These are phyloP conservation scores for Entophlyctis luteolus DNA, from an alignment of 192 early-diverging fungal genomes.

Conservation along the genomic window DNA sequence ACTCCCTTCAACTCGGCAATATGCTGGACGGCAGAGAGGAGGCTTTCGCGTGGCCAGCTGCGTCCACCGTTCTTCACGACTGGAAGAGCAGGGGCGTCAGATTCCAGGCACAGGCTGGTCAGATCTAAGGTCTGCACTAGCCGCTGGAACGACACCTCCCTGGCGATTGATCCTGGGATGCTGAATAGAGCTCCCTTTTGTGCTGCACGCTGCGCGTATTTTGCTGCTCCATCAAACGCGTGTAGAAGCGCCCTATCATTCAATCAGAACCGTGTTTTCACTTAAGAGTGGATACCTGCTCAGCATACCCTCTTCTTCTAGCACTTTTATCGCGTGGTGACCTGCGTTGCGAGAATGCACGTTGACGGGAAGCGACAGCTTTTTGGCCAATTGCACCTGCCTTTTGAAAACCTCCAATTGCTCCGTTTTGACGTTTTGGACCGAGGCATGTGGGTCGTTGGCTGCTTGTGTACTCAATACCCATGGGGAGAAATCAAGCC, in stretches of 20 bases:
- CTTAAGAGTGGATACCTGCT: not conserved
- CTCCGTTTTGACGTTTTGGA: conserved; percentile 15
- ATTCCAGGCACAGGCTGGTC: conserved; percentile 40
- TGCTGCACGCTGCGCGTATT: conserved; percentile 35
- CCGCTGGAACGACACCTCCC: conserved; percentile 25
- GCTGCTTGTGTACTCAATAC: conserved; percentile 17
- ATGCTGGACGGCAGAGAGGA: conserved; percentile 21
- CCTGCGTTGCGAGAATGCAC: conserved; percentile 52
- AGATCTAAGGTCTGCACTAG: conserved; percentile 38
- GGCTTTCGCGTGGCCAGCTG: conserved; percentile 25
- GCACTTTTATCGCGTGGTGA: conserved; percentile 41
- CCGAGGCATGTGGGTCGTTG: not conserved
- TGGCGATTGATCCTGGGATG: conserved; percentile 33
- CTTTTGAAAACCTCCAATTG: conserved; percentile 36
- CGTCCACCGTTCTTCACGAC: conserved; percentile 30
- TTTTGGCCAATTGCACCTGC: conserved; percentile 32
- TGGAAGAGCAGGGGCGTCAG: conserved; percentile 50
- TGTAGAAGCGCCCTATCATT: conserved; percentile 36
- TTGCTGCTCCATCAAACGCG: conserved; percentile 47
- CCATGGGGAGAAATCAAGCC: conserved; percentile 48
- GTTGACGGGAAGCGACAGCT: conserved; percentile 35
- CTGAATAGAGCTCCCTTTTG: conserved; percentile 30
- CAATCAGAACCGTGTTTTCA: not conserved
- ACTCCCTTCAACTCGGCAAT: conserved; percentile 39
- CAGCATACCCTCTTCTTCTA: conserved; percentile 30